Percentiles rank a stretch among this genome's conserved stretches.
Evolutionary conservation across 1,139 yeast species (phyloP).

Genomic region (Waltiozyma sp.): DNA sequence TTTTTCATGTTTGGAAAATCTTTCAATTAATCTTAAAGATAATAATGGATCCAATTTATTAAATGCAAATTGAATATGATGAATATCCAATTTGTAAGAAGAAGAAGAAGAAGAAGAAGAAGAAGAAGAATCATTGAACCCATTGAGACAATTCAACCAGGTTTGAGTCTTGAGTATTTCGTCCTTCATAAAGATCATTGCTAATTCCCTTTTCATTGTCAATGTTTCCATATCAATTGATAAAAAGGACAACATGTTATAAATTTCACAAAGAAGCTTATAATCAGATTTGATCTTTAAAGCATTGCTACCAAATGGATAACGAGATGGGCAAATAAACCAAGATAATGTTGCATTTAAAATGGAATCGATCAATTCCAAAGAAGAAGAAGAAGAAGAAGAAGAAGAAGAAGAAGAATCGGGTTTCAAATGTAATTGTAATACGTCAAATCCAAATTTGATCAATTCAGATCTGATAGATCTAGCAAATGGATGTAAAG

Average conservation of each 20-base stretch:
- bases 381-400: conserved; percentile 35
- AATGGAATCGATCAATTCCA: conserved; percentile 38
- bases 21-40: conserved; percentile 59
- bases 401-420: conserved; percentile 34
- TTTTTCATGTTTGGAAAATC: conserved; percentile 40
- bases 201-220: conserved; percentile 37
- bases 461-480: conserved; percentile 65
- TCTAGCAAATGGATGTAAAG: conserved; percentile 76
- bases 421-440: conserved; percentile 40
- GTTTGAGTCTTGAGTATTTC: conserved; percentile 64
- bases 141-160: conserved; percentile 65
- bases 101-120: no score
- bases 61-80: conserved; percentile 43
- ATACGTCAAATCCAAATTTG: conserved; percentile 54
- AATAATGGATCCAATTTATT: conserved; percentile 56
- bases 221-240: conserved; percentile 1
- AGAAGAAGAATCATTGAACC: conserved; percentile 20
- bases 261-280: conserved; percentile 44
- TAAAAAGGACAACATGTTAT: conserved; percentile 21
- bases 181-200: conserved; percentile 57
- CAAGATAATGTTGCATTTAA: conserved; percentile 66
- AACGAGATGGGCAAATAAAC: conserved; percentile 54
- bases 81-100: conserved; percentile 16
- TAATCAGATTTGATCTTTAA: conserved; percentile 64
- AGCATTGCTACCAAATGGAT: conserved; percentile 81